A percentile compares a stretch with the other conserved stretches of the same genome.
Conservation (phyloP, 2,329 filamentous ascomycete species). For the Verticillium isaacii region DNA sequence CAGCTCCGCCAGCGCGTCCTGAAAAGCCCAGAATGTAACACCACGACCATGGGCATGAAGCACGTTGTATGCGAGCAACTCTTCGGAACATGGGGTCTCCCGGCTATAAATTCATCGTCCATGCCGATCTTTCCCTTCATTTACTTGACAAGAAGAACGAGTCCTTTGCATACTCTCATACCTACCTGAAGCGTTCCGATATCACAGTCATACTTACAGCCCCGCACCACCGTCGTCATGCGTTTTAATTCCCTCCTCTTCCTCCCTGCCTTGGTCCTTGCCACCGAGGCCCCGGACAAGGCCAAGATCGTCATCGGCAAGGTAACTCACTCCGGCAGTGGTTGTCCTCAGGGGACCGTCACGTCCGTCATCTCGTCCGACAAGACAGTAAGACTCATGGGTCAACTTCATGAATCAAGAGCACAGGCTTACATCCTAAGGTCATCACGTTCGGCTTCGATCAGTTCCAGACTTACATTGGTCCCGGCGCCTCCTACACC, state of each 20-base stretch:
- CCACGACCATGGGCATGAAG: not conserved
- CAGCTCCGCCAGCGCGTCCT: not conserved
- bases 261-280: slow-evolving; percentile 4
- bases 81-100: not conserved
- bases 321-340: slow-evolving; percentile 7
- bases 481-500: slow-evolving; percentile 5
- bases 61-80: not conserved
- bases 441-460: slow-evolving; percentile 11
- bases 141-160: not conserved
- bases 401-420: not conserved
- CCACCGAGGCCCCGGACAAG: slow-evolving; percentile 2
- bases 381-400: slow-evolving; percentile 4
- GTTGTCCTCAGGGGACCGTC: slow-evolving; percentile 9
- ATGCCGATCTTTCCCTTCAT: not conserved
- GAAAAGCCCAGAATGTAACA: not conserved
- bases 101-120: not conserved
- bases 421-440: not conserved
- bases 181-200: not conserved
- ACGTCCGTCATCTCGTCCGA: slow-evolving; percentile 6
- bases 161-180: not conserved
- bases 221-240: not conserved
- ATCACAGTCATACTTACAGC: not conserved
- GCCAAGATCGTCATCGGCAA: slow-evolving; percentile 5
- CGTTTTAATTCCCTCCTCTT: not conserved
- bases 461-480: slow-evolving; percentile 12